Conservation (phyloP, 2,329 filamentous ascomycete species). For the Elsinoe arachidis region DNA sequence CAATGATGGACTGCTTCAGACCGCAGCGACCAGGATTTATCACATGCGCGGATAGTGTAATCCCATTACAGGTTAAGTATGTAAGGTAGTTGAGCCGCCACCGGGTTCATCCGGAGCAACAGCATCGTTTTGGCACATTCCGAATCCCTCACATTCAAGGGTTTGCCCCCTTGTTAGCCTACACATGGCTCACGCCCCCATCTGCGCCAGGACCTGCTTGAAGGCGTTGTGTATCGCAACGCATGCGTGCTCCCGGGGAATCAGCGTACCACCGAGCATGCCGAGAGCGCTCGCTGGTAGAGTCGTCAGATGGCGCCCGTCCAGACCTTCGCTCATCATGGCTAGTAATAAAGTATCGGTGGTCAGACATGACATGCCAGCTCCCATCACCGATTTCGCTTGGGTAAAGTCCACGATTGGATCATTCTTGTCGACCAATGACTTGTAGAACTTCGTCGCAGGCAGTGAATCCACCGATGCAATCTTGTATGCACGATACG, state of each 20-base stretch:
- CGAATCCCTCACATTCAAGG: no score
- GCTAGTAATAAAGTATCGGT: not conserved
- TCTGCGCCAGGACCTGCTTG: not conserved
- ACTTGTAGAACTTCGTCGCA: not conserved
- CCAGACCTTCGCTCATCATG: not conserved
- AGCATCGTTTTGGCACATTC: no score
- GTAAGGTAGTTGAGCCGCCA: no score
- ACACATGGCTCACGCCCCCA: not conserved
- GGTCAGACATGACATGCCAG: not conserved
- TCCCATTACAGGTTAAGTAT: no score
- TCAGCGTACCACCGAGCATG: not conserved
- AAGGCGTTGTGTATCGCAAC: not conserved
- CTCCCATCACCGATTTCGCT: not conserved
- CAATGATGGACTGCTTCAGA: not conserved
- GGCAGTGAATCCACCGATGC: not conserved
- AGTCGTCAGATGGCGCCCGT: not conserved
- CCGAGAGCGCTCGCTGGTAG: not conserved
- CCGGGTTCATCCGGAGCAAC: no score
- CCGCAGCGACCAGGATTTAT: not conserved
- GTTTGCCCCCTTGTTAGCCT: no score
- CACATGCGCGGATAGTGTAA: not conserved
- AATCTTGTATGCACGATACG: not conserved
- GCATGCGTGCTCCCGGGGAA: not conserved
- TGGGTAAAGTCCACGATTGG: not conserved
- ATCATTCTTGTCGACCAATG: not conserved